phyloP scores from a whole-genome alignment of 495 filamentous ascomycete genomes.

The Penicillium steckii region DNA sequence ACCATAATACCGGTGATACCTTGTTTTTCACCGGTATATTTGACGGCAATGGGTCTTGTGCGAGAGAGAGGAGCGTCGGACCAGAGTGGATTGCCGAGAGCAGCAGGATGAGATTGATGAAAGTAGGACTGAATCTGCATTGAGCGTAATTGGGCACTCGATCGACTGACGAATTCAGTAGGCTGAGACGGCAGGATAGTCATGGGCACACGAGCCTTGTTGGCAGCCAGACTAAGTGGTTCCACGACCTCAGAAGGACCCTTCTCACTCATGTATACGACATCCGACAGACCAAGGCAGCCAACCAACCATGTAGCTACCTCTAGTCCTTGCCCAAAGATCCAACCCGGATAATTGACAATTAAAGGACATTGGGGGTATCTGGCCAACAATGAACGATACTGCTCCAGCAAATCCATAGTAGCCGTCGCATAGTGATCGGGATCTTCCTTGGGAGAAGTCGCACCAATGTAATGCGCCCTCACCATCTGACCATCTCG shows the following conservation, averaged over 20 bases:
- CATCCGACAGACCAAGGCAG: slow-evolving; percentile 49
- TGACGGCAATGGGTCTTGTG: slow-evolving; percentile 52
- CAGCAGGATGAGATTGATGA: slow-evolving; percentile 46
- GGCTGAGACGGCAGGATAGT: slow-evolving; percentile 55
- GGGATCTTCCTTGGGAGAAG: slow-evolving; percentile 67
- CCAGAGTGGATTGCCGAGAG: slow-evolving; percentile 44
- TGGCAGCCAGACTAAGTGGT: slow-evolving; percentile 43
- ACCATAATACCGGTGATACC: slow-evolving; percentile 54
- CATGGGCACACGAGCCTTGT: slow-evolving; percentile 32
- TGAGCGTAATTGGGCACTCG: slow-evolving; percentile 64
- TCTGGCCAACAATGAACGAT: slow-evolving; percentile 45
- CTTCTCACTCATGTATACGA: slow-evolving; percentile 74
- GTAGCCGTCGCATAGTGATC: slow-evolving; percentile 67
- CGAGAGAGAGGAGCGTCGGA: slow-evolving; percentile 44
- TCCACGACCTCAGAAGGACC: slow-evolving; percentile 65
- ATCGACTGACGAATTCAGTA: slow-evolving; percentile 60
- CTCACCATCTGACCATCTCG: slow-evolving; percentile 48
- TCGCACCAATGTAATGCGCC: slow-evolving; percentile 70
- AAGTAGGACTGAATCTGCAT: slow-evolving; percentile 87
- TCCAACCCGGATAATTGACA: slow-evolving; percentile 83
- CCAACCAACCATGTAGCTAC: slow-evolving; percentile 63
- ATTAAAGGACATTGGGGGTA: slow-evolving; percentile 60
- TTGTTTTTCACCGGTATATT: slow-evolving; percentile 50
- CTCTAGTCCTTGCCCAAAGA: slow-evolving; percentile 72
- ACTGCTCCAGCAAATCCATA: slow-evolving; percentile 65